Conservation (phyloP, 2,329 filamentous ascomycete species). For the Pochonia chlamydosporia region DNA sequence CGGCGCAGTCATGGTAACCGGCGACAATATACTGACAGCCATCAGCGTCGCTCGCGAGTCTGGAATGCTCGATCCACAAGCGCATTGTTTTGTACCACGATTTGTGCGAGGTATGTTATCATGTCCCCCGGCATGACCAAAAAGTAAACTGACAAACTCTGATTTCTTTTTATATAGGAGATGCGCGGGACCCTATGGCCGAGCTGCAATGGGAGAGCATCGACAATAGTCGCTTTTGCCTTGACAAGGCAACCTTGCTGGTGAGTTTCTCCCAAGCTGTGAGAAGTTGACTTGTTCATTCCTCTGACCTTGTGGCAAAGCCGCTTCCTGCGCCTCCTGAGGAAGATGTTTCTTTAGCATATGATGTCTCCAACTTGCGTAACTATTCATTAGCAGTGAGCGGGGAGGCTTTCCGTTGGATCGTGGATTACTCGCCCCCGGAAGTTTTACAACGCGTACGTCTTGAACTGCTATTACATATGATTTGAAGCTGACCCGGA, state of each 20-base stretch:
- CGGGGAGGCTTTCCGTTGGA: slow-evolving; percentile 94
- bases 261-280: slow-evolving; percentile 31
- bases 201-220: slow-evolving; percentile 87
- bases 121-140: neutral
- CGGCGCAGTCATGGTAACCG: slow-evolving; percentile 90
- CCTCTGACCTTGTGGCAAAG: slow-evolving; percentile 29
- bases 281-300: neutral
- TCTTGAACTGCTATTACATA: slow-evolving; percentile 8
- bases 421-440: slow-evolving; percentile 84
- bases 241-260: slow-evolving; percentile 73
- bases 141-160: neutral
- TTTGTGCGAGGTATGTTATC: slow-evolving; percentile 62
- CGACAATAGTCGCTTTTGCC: slow-evolving; percentile 71
- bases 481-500: neutral
- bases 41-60: slow-evolving; percentile 94
- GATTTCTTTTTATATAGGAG: slow-evolving; percentile 37
- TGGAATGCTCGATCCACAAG: slow-evolving; percentile 69
- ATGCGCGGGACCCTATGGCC: slow-evolving; percentile 66
- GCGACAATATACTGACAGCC: slow-evolving; percentile 94
- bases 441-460: slow-evolving; percentile 65
- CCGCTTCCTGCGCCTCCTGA: slow-evolving; percentile 67
- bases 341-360: slow-evolving; percentile 76
- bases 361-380: slow-evolving; percentile 71
- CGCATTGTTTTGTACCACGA: slow-evolving; percentile 88
- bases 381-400: slow-evolving; percentile 88